Evolutionary conservation across 306 rosid genomes (phyloP).

Genomic region (Acacia melanoxylon): DNA sequence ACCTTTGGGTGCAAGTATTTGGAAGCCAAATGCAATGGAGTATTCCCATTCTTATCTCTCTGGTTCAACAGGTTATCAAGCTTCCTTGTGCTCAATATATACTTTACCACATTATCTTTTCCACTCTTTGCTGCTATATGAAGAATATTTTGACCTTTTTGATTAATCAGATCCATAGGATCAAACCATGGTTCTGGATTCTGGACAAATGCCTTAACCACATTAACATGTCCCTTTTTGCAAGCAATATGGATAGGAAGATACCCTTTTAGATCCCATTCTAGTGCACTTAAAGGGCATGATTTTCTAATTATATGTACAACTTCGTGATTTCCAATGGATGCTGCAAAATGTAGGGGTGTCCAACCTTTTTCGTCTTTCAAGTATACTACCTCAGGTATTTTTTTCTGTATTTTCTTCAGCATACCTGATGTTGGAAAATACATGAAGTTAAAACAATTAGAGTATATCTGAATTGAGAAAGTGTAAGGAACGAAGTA

Average conservation of each 20-base stretch:
- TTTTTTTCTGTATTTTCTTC: neutral
- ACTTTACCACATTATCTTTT: neutral
- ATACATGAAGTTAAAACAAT: neutral
- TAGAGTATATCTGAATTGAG: neutral
- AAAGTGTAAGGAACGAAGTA: neutral
- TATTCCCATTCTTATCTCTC: neutral
- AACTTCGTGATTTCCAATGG: neutral
- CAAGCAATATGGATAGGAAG: conserved; percentile 5
- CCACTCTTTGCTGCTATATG: neutral
- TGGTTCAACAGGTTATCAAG: neutral
- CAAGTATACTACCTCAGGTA: neutral
- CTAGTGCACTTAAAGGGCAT: neutral
- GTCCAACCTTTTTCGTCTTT: neutral
- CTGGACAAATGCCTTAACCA: neutral
- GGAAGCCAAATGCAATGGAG: neutral
- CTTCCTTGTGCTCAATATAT: neutral
- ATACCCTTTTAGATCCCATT: neutral
- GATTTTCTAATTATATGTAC: neutral
- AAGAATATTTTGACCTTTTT: neutral
- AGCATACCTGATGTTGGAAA: neutral
- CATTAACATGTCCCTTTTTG: neutral
- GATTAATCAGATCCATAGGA: neutral
- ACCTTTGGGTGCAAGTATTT: neutral
- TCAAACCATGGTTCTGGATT: neutral
- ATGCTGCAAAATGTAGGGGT: neutral